Base-by-base conservation (phyloP, 257 asterid genomes). In the Henckelia pumila region DNA sequence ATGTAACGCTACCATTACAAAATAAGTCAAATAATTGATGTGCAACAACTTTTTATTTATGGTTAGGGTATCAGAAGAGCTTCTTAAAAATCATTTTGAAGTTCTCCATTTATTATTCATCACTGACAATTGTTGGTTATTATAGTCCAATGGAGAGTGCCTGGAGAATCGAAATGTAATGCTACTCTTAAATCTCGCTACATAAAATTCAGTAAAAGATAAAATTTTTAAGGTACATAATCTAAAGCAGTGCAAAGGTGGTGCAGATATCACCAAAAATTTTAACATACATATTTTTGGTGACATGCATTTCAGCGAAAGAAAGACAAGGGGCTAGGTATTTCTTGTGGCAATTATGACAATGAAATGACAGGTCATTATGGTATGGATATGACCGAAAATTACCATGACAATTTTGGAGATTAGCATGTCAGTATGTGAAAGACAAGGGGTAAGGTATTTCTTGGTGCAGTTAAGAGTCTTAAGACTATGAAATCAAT, bases 271-370 rank as follows among this genome's bases (percentile, higher is more conserved):
- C 56, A 22, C 67, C 37, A 58, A 26, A 26, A 44, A 23, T 44
- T 23, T 62, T 37, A 58, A 59, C 30, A 23, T 33, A 29, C 59
- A 29, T 24, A 61, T 26, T 33, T 26, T 47, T 16, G 24, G 64
- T n/a, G 57, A 67, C 47, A 24, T 28, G 59, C 59, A 25, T 5
- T 61, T 40, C 30, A 56, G 55, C 37, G 49, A 30, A 56, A 24
- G 68, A 67, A 25, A 47, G 57, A 49, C 8, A 67, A 24, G 69
- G 35, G 55, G 60, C 25, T 44, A 58, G 47, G 65, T 61, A 49
- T 63, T 37, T 71, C 21, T 32, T 32, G 40, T 58, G 30, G 61
- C 17, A 21, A 59, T 70, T 77, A 67, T 52, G 21, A 52, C 23
- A 35, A 65, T 37, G 50, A 40, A 40, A 25, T 49, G 44, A 52